A percentile compares a stretch with the other conserved stretches of the same genome.
phyloP scores from a whole-genome alignment of 139 green algal species.

The Trebouxia sp. region DNA sequence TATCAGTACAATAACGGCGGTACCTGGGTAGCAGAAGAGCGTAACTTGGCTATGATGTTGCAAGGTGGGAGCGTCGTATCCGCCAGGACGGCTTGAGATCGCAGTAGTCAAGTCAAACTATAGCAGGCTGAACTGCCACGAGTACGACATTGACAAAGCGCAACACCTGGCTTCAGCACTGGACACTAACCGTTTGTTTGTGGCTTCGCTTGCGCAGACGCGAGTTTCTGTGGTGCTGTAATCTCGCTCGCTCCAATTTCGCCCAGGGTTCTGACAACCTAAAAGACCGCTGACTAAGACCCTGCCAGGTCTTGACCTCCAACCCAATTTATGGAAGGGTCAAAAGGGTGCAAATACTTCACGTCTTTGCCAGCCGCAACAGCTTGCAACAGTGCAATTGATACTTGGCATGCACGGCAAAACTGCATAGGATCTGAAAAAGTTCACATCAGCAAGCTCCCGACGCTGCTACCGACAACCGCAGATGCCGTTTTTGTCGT shows the following conservation, averaged over 20 bases:
- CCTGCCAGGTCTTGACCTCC: neutral
- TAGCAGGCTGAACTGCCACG: neutral
- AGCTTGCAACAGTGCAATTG: neutral
- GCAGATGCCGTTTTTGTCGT: constrained; percentile 10
- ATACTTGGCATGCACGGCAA: neutral
- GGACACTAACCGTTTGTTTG: neutral
- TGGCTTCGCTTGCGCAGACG: neutral
- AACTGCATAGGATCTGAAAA: no score
- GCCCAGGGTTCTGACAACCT: neutral
- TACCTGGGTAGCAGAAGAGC: neutral
- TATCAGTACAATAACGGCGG: neutral
- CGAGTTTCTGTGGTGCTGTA: constrained; percentile 2
- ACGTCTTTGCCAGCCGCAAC: no score
- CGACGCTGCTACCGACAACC: neutral
- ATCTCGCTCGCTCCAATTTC: neutral
- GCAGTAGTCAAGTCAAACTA: constrained; percentile 4
- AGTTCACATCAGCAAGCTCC: neutral
- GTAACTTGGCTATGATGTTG: constrained; percentile 4
- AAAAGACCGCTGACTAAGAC: constrained; percentile 3
- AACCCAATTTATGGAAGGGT: neutral
- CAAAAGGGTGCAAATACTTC: neutral
- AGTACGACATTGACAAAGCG: neutral
- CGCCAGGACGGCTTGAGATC: neutral
- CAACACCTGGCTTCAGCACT: neutral
- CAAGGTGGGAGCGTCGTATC: neutral